Conservation (phyloP, 805 yeast genomes). For the Candida germanica region DNA sequence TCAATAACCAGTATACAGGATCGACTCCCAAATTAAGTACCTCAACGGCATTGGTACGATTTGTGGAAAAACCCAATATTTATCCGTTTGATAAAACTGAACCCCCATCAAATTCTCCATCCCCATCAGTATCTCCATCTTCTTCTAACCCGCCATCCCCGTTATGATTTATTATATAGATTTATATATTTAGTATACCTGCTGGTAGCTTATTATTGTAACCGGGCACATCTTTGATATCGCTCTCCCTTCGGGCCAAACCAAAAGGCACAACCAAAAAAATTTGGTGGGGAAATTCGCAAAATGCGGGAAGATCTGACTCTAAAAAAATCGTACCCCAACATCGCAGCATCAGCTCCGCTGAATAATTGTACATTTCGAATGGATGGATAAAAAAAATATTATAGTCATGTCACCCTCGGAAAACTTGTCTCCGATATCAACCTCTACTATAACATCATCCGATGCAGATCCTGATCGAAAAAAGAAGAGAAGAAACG, state of each 20-base stretch:
- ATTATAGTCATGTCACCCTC: constrained; percentile 3
- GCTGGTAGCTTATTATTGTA: no score
- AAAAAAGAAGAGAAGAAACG: constrained; percentile 13
- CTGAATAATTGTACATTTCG: no score
- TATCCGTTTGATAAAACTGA: constrained; percentile 1
- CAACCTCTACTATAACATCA: not conserved
- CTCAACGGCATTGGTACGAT: constrained; percentile 1
- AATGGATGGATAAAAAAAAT: not conserved
- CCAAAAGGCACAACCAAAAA: no score
- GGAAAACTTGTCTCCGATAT: constrained; percentile 6
- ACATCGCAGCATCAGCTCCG: not conserved
- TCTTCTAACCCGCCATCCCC: no score
- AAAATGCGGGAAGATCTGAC: not conserved
- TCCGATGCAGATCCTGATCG: constrained; percentile 1
- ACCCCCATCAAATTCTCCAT: no score
- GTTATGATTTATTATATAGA: no score
- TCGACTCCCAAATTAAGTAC: not conserved
- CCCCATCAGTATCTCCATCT: no score
- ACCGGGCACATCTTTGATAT: no score
- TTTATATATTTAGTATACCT: no score
- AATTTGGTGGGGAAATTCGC: constrained; percentile 2
- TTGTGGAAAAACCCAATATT: not conserved
- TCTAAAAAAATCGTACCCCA: not conserved
- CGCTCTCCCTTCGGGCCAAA: no score
- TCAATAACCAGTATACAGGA: not conserved